These are phyloP conservation scores for Colletotrichum sp. DNA, from an alignment of 2,329 filamentous ascomycete genomes.

Conservation along the genomic window DNA sequence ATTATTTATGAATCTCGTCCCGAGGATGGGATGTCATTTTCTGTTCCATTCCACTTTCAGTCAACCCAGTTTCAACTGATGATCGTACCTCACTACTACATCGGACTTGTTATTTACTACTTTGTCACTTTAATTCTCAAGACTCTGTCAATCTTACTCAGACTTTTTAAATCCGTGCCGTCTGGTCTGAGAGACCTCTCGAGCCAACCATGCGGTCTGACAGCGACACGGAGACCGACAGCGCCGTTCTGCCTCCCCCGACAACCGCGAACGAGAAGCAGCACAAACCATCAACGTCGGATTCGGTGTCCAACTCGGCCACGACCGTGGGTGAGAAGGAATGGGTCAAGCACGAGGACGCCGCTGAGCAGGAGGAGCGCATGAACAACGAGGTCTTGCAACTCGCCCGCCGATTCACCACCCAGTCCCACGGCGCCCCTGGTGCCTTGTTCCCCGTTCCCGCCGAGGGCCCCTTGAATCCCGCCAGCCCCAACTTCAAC, in stretches of 20 bases:
- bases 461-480: conserved; percentile 36
- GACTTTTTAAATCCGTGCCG: background rate
- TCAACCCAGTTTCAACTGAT: background rate
- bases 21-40: background rate
- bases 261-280: background rate
- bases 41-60: background rate
- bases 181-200: background rate
- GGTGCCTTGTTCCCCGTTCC: conserved; percentile 29
- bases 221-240: background rate
- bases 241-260: background rate
- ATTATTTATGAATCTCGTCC: background rate
- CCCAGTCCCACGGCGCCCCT: conserved; percentile 21
- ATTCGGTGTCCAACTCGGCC: background rate
- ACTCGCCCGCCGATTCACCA: conserved; percentile 31
- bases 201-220: background rate
- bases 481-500: conserved; percentile 42
- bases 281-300: background rate
- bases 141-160: background rate
- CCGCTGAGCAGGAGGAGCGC: background rate
- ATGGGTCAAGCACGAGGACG: background rate
- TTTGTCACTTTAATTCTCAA: background rate
- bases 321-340: background rate
- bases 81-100: background rate
- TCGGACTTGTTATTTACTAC: background rate
- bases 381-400: conserved; percentile 25